phyloP scores from a whole-genome alignment of 306 rosid genomes.

The Cicer judaicum region DNA sequence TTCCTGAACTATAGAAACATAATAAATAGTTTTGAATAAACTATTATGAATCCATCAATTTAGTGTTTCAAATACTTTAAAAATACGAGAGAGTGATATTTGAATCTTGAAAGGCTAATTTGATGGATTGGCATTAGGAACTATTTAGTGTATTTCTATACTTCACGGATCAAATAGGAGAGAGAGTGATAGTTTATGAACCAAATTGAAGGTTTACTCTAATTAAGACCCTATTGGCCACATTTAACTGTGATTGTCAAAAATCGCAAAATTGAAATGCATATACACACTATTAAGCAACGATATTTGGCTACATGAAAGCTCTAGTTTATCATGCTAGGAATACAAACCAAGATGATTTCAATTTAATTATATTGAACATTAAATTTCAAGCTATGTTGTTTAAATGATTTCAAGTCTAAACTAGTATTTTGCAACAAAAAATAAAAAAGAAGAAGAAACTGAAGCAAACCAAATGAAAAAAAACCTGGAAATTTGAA shows the following conservation, averaged over 20 bases:
- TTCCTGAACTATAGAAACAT: no score
- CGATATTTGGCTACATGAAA: neutral
- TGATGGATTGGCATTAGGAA: no score
- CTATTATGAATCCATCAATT: no score
- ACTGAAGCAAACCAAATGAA: conserved; percentile 2
- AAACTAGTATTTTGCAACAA: neutral
- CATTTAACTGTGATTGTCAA: neutral
- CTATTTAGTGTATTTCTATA: no score
- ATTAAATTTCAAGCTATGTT: conserved; percentile 27
- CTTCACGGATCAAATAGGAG: no score
- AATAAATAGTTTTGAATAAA: no score
- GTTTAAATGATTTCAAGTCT: neutral
- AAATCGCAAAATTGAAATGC: neutral
- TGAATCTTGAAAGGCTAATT: no score
- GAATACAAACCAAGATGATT: conserved; percentile 9
- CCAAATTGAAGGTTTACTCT: neutral
- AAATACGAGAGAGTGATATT: no score
- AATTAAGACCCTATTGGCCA: neutral
- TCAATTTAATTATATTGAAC: neutral
- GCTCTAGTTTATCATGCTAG: conserved; percentile 12
- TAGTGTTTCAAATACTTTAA: no score
- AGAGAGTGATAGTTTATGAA: no score
- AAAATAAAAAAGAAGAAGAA: neutral
- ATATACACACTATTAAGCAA: neutral
- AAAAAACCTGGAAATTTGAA: conserved; percentile 65